Conservation (phyloP, 192 early-diverging fungal species). For the Coemansia sp. region DNA sequence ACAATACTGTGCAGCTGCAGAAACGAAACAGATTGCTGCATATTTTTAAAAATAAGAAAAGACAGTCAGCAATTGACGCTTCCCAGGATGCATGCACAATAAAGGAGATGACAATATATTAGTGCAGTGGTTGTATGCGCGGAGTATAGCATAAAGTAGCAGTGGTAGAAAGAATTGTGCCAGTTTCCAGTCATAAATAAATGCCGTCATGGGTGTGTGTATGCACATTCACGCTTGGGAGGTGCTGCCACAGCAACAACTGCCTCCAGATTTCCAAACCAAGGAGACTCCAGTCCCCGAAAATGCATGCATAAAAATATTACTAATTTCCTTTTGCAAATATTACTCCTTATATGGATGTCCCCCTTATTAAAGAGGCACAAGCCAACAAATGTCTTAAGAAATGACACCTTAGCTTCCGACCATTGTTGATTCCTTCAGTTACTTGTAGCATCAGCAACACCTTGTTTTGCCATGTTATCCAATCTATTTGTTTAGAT, state of each 20-base stretch:
- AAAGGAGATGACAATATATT: too few species aligned
- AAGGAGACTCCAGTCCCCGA: not conserved
- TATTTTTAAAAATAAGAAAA: not conserved
- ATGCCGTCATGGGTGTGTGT: not conserved
- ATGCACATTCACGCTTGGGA: not conserved
- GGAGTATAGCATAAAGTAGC: not conserved
- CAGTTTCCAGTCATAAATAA: not conserved
- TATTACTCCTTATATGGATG: not conserved
- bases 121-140: not conserved
- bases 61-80: not conserved
- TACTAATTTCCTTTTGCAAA: not conserved
- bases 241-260: not conserved
- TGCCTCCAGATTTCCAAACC: too few species aligned
- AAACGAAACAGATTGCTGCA: not conserved
- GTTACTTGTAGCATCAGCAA: not conserved
- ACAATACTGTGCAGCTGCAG: slow-evolving; percentile 2
- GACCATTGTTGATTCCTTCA: not conserved
- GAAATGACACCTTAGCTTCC: not conserved
- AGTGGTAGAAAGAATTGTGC: not conserved
- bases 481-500: not conserved
- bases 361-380: not conserved
- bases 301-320: not conserved
- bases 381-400: not conserved
- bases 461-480: not conserved
- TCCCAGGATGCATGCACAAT: not conserved